Percentiles rank a stretch among this genome's conserved stretches.
Conservation (phyloP, 495 filamentous ascomycete species). For the Pseudotulostoma volvatum region DNA sequence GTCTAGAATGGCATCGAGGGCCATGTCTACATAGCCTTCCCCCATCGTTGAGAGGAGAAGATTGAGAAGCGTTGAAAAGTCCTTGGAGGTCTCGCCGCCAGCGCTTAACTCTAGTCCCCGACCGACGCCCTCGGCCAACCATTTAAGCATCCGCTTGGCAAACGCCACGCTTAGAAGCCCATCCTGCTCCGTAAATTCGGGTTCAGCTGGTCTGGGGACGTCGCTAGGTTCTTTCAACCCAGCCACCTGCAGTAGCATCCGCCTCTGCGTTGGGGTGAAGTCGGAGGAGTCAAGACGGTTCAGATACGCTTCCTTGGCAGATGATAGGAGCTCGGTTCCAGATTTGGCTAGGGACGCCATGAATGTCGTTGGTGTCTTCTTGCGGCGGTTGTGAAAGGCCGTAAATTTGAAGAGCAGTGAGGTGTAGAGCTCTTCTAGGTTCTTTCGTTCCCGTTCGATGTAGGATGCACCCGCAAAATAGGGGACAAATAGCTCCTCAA, state of each 20-base stretch:
- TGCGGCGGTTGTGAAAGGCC: conserved; percentile 71
- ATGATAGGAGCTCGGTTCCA: conserved; percentile 62
- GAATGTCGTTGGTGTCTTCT: conserved; percentile 72
- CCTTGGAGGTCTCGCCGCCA: conserved; percentile 78
- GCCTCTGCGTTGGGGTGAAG: conserved; percentile 64
- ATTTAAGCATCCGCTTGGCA: conserved; percentile 92
- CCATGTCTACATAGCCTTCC: conserved; percentile 86
- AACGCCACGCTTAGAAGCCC: conserved; percentile 67
- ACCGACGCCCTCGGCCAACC: conserved; percentile 94
- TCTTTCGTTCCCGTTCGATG: conserved; percentile 84
- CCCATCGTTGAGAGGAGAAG: conserved; percentile 80
- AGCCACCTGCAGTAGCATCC: conserved; percentile 72
- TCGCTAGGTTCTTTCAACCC: conserved; percentile 43
- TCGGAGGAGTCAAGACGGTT: conserved; percentile 74
- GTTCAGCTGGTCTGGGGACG: conserved; percentile 40
- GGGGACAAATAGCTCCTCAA: conserved; percentile 91
- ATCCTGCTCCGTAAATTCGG: conserved; percentile 80
- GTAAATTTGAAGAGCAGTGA: conserved; percentile 91
- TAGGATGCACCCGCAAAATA: conserved; percentile 90
- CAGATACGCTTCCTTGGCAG: conserved; percentile 65
- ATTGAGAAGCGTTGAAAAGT: conserved; percentile 72
- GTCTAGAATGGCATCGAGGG: conserved; percentile 73
- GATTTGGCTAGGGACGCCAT: conserved; percentile 81
- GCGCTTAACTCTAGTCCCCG: conserved; percentile 76
- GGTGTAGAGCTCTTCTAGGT: conserved; percentile 79